Evolutionary conservation across 2,329 filamentous ascomycete species (phyloP).

Genomic region (Verticillium isaacii): DNA sequence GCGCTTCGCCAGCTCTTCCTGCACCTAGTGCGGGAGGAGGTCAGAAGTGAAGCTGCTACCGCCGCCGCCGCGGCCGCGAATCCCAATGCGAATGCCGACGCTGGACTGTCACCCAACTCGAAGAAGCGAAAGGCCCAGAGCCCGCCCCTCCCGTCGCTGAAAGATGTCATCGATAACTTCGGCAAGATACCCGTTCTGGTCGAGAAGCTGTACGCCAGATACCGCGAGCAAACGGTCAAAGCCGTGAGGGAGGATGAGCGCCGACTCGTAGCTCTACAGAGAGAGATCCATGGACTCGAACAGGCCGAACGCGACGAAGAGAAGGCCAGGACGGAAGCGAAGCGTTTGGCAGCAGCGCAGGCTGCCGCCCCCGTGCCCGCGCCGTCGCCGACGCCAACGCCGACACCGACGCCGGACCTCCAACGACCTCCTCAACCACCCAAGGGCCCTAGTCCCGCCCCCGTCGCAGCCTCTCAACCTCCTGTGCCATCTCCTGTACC

Average conservation of each 20-base stretch:
- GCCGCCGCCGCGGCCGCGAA: conserved; percentile 9
- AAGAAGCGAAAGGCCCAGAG: conserved; percentile 72
- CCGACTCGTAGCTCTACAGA: conserved; percentile 56
- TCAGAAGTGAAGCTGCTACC: conserved; percentile 41
- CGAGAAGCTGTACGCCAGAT: conserved; percentile 68
- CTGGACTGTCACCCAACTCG: conserved; percentile 32
- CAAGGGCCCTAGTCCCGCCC: background rate
- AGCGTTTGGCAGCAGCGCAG: conserved; percentile 1
- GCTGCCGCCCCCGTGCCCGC: background rate
- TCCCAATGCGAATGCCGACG: conserved; percentile 18
- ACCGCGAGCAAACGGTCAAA: conserved; percentile 63
- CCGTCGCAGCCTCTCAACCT: background rate
- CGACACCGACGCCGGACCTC: background rate
- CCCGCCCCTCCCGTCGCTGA: conserved; percentile 58
- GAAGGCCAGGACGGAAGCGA: conserved; percentile 8
- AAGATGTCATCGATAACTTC: conserved; percentile 61
- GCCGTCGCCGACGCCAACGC: background rate
- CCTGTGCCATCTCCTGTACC: background rate
- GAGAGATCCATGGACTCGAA: conserved; percentile 66
- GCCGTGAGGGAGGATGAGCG: conserved; percentile 73
- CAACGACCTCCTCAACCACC: background rate
- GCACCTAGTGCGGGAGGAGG: conserved; percentile 71
- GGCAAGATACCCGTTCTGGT: conserved; percentile 68
- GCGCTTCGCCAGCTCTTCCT: conserved; percentile 76
- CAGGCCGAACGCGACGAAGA: conserved; percentile 26